Base-by-base conservation (phyloP, 2,329 filamentous ascomycete species). In the Exophiala aquamarina region DNA sequence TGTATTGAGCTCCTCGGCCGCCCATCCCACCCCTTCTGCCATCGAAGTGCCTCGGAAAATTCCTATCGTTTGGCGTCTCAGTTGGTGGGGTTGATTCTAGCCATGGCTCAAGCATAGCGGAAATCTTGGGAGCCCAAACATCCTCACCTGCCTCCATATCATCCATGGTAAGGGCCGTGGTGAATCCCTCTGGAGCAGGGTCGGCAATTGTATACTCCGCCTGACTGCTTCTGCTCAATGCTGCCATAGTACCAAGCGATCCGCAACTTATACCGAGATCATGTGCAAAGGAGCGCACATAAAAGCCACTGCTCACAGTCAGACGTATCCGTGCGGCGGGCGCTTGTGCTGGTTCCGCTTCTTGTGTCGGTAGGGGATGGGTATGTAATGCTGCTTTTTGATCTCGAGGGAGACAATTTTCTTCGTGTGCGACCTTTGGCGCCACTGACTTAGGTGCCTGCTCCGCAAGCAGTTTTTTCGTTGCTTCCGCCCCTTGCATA, bases 261-360 rank as follows among this genome's bases (percentile, higher is more conserved):
- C 81, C 83, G 11, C 96, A 77, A 58, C 89, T 89, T 56, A 83
- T 75, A 17, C 92, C 93, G 3, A 98, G 77, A 61, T 98, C 93
- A 64, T 97, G 90, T 60, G 89, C 91, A 58, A 98, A 82, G 48
- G 87, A 94, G 54, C 93, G 86, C 11, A 98, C 91, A 67, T 98
- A 98, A 75, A 96, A 98, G 31, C 93, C 93, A 0, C 90, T 95
- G 2, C 90, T 90, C 41, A 96, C 92, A 1, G 88, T 95, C 81
- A 98, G 89, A 47, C 87, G 84, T 50, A 98, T 82, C 62, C 82
- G 86, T 39, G 82, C 87, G 1, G 92, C 93, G 1, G 92, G 82
- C 1, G 89, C 56, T 34, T 57, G 29, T 23, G 56, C 55, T 20
- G 54, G 41, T 15, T 43, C 10, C 13, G 34, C 28, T 23, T 53